Evolutionary conservation across 257 asterid species (phyloP).

Genomic region (Nicotiana tomentosiformis): DNA sequence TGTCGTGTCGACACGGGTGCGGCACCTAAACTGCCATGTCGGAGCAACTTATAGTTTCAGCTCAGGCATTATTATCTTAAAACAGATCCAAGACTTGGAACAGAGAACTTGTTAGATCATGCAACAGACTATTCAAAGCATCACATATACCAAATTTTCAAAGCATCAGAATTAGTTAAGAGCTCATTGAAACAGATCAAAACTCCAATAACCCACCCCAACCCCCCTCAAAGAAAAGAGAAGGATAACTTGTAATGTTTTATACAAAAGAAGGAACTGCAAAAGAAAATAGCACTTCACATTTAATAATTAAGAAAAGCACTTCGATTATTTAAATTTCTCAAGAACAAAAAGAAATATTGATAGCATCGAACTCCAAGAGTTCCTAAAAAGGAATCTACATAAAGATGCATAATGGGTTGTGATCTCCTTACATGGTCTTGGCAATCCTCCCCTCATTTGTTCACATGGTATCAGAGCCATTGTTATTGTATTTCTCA

Average conservation of each 20-base stretch:
- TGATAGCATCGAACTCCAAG: background rate
- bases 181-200: background rate
- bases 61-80: background rate
- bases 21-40: no score
- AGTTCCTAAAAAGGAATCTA: background rate
- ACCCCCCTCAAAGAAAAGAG: background rate
- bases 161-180: background rate
- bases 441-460: no score
- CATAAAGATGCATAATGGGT: background rate
- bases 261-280: background rate
- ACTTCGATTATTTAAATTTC: background rate
- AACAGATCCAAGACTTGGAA: background rate
- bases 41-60: background rate
- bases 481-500: no score
- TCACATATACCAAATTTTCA: background rate
- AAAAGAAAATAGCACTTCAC: background rate
- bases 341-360: background rate
- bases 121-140: background rate
- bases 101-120: background rate
- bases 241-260: background rate
- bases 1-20: no score
- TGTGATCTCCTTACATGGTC: no score
- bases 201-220: background rate
- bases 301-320: background rate
- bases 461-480: no score